A percentile compares a stretch with the other conserved stretches of the same genome.
These are phyloP conservation scores for Penicillium sclerotigenum DNA, from an alignment of 2,329 filamentous ascomycete species.

Conservation along the genomic window DNA sequence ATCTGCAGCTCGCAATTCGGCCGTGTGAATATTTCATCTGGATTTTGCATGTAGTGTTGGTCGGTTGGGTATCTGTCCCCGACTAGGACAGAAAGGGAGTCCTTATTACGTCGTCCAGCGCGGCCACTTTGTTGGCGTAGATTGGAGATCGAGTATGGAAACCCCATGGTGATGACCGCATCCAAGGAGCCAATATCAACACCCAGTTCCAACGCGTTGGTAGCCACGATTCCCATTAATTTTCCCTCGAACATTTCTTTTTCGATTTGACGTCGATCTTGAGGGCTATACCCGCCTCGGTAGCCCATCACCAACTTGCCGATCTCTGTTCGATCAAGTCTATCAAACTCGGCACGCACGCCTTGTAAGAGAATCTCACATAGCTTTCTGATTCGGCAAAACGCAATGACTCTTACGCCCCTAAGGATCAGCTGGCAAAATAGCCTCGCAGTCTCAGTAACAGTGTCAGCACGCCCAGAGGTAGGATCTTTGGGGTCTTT, in stretches of 20 bases:
- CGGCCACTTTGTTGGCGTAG: slow-evolving; percentile 90
- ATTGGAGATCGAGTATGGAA: slow-evolving; percentile 94
- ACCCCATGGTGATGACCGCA: slow-evolving; percentile 89
- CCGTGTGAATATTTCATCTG: slow-evolving; percentile 84
- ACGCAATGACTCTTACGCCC: slow-evolving; percentile 88
- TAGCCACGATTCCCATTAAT: slow-evolving; percentile 87
- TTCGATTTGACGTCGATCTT: slow-evolving; percentile 85
- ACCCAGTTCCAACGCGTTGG: slow-evolving; percentile 86
- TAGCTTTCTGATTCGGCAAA: slow-evolving; percentile 81
- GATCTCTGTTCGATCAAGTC: slow-evolving; percentile 70
- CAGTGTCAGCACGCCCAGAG: slow-evolving; percentile 77
- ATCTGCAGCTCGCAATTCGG: slow-evolving; percentile 87
- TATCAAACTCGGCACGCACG: slow-evolving; percentile 72
- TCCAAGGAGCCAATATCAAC: slow-evolving; percentile 94
- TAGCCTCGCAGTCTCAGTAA: slow-evolving; percentile 80
- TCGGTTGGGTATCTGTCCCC: slow-evolving; percentile 88
- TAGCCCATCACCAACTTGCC: slow-evolving; percentile 87
- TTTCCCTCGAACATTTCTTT: slow-evolving; percentile 96
- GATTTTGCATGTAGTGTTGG: slow-evolving; percentile 96
- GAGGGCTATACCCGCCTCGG: slow-evolving; percentile 87
- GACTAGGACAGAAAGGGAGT: slow-evolving; percentile 84
- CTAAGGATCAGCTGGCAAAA: slow-evolving; percentile 87
- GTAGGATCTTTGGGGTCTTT: slow-evolving; percentile 84
- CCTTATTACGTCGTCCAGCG: slow-evolving; percentile 86
- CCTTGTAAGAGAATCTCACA: slow-evolving; percentile 82